A percentile compares a stretch with the other conserved stretches of the same genome.
Evolutionary conservation across 2,329 filamentous ascomycete genomes (phyloP).

Genomic region (Colletotrichum euphorbiae): DNA sequence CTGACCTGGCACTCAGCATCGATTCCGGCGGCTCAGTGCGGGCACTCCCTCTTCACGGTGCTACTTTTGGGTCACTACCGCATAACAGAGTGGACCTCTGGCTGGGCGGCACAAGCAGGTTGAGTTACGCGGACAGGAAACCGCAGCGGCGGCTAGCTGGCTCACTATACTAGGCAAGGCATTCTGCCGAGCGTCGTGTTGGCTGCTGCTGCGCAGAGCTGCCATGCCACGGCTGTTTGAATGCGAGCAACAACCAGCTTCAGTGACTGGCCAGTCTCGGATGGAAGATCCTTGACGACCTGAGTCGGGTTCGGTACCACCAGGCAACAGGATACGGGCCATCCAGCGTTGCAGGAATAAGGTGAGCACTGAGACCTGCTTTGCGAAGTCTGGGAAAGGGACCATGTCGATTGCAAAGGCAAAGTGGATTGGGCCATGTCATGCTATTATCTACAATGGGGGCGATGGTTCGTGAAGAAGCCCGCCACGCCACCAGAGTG

Average conservation of each 20-base stretch:
- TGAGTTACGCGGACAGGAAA: conserved; percentile 31
- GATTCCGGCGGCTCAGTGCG: background rate
- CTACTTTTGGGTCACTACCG: conserved; percentile 12
- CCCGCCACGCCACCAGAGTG: background rate
- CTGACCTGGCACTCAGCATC: background rate
- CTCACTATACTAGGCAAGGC: background rate
- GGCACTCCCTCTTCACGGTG: background rate
- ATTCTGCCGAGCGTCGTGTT: background rate
- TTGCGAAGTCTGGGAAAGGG: background rate
- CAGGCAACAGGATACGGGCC: conserved; percentile 28
- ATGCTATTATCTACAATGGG: background rate
- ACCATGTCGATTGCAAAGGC: background rate
- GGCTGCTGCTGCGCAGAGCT: background rate
- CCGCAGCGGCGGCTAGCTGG: conserved; percentile 17
- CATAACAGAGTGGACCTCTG: conserved; percentile 3
- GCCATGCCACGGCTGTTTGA: background rate
- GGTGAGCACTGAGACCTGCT: conserved; percentile 28
- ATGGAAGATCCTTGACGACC: conserved; percentile 23
- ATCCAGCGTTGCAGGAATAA: conserved; percentile 26
- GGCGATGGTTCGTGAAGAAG: background rate
- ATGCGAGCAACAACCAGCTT: conserved; percentile 1
- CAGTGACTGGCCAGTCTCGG: background rate
- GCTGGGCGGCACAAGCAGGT: conserved; percentile 16
- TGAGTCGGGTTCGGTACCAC: conserved; percentile 17
- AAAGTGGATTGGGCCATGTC: conserved; percentile 2